Evolutionary conservation across 352 stramenopile species (phyloP).

Genomic region (Globisporangium mamillatum): DNA sequence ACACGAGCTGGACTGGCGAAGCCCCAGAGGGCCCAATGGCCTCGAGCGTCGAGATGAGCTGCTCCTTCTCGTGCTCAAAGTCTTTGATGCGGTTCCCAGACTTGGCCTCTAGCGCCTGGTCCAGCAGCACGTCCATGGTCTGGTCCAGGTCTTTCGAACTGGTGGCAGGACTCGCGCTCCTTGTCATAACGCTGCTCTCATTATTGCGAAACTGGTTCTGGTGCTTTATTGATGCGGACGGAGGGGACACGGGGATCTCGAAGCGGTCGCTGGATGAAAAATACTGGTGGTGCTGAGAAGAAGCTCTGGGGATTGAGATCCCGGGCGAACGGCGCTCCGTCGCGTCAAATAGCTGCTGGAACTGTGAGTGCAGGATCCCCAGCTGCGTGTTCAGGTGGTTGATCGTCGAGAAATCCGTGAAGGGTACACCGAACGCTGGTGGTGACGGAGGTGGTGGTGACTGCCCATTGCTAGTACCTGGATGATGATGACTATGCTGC

Average conservation of each 20-base stretch:
- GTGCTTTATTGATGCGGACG: slow-evolving; percentile 1
- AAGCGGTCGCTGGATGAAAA: slow-evolving; percentile 39
- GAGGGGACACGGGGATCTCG: slow-evolving; percentile 32
- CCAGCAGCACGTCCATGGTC: slow-evolving; percentile 32
- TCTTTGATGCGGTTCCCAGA: slow-evolving; percentile 1
- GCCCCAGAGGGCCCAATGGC: slow-evolving; percentile 18
- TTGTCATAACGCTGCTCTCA: neutral
- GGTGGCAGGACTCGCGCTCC: neutral
- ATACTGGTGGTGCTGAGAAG: slow-evolving; percentile 7
- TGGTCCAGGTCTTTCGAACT: slow-evolving; percentile 19
- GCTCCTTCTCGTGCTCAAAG: slow-evolving; percentile 29
- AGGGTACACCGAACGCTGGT: neutral
- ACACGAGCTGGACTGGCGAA: neutral
- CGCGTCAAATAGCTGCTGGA: slow-evolving; percentile 56
- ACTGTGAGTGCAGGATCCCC: slow-evolving; percentile 48
- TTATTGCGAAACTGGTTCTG: neutral
- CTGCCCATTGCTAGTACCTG: neutral
- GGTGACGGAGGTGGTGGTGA: neutral
- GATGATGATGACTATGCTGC: neutral
- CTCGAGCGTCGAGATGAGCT: slow-evolving; percentile 40
- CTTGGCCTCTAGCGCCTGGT: slow-evolving; percentile 23
- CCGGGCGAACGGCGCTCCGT: slow-evolving; percentile 21
- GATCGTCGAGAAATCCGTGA: slow-evolving; percentile 34
- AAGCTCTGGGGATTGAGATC: slow-evolving; percentile 1
- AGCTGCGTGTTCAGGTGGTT: slow-evolving; percentile 51